Percentiles rank a stretch among this genome's conserved stretches.
phyloP scores from a whole-genome alignment of 2,329 filamentous ascomycete genomes.

The Pseudocercospora musae region DNA sequence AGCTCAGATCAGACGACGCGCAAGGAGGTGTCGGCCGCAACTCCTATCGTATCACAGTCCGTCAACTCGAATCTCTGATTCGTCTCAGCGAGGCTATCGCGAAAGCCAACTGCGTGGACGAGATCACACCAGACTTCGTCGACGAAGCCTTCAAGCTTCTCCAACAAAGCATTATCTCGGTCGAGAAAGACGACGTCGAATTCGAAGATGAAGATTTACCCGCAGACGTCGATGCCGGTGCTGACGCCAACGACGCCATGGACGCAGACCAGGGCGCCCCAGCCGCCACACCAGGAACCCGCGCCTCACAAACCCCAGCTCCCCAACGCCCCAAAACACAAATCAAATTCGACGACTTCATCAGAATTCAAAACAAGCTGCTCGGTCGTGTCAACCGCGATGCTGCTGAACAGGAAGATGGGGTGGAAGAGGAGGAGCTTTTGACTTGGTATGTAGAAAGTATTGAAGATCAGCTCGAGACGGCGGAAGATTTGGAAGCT shows the following conservation, averaged over 20 bases:
- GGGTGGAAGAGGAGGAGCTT: conserved; percentile 78
- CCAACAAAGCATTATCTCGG: conserved; percentile 91
- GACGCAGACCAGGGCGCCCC: conserved; percentile 39
- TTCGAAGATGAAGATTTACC: conserved; percentile 69
- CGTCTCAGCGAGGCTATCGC: conserved; percentile 96
- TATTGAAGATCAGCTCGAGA: conserved; percentile 76
- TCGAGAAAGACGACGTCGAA: conserved; percentile 96
- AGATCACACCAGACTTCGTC: conserved; percentile 81
- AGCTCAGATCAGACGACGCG: conserved; percentile 86
- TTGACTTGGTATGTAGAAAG: conserved; percentile 90
- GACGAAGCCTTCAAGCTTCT: conserved; percentile 88
- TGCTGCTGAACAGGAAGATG: conserved; percentile 71
- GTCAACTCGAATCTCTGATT: conserved; percentile 94
- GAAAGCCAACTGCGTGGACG: conserved; percentile 93
- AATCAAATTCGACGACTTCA: conserved; percentile 94
- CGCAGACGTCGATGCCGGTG: conserved; percentile 48
- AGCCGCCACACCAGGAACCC: conserved; percentile 38
- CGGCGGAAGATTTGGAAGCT: conserved; percentile 73
- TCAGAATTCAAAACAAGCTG: conserved; percentile 81
- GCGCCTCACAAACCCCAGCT: conserved; percentile 42
- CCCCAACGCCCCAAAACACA: conserved; percentile 65
- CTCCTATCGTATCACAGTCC: conserved; percentile 94
- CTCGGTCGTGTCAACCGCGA: conserved; percentile 81
- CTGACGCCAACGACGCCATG: conserved; percentile 51
- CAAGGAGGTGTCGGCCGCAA: conserved; percentile 92